Conservation (phyloP, 2,329 filamentous ascomycete genomes). For the Didymosphaeria variabile region DNA sequence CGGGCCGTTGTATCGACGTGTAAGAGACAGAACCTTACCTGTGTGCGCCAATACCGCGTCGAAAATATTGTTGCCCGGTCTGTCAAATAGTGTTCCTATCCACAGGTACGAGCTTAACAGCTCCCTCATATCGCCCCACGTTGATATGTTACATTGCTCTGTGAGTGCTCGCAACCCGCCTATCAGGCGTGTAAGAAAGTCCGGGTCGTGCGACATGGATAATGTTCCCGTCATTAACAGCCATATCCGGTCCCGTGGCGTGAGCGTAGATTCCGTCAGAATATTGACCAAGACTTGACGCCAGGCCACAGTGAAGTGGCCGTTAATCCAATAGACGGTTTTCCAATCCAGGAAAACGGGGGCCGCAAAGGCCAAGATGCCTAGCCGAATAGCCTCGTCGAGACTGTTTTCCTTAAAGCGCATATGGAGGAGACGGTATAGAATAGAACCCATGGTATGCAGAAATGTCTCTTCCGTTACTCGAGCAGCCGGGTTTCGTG, state of each 20-base stretch:
- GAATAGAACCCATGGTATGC: neutral
- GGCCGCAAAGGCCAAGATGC: neutral
- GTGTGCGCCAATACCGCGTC: neutral
- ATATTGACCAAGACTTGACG: neutral
- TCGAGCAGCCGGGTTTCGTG: neutral
- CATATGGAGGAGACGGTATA: conserved; percentile 3
- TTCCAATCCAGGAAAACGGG: conserved; percentile 11
- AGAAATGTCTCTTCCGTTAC: neutral
- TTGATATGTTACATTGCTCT: neutral
- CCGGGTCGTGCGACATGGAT: conserved; percentile 1
- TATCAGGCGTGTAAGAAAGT: neutral
- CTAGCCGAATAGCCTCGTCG: neutral
- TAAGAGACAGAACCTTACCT: neutral
- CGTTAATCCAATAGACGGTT: conserved; percentile 2
- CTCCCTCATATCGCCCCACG: neutral
- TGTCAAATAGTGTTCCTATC: conserved; percentile 2
- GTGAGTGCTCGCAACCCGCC: neutral
- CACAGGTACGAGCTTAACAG: conserved; percentile 4
- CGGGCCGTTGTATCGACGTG: neutral
- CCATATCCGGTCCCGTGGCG: neutral
- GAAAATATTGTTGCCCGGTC: neutral
- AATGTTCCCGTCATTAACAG: conserved; percentile 1
- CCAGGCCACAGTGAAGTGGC: neutral
- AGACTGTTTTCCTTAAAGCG: neutral
- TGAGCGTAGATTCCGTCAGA: neutral